Conservation (phyloP, 768 basidiomycete species). For the Lactarius trivialis region DNA sequence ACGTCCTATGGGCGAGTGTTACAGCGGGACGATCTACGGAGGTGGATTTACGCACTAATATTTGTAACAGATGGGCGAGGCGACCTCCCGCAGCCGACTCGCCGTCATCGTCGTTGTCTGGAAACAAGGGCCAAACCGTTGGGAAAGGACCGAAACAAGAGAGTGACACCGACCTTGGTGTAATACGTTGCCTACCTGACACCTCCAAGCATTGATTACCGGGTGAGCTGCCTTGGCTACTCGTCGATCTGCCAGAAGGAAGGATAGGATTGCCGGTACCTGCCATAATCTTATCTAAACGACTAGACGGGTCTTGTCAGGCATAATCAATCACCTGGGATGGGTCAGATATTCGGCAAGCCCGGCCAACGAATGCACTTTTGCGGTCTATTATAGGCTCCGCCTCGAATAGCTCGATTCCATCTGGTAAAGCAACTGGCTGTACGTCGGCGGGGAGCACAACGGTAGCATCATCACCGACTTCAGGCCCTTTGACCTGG, state of each 20-base stretch:
- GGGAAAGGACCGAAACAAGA: not conserved
- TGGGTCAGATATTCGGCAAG: conserved; percentile 72
- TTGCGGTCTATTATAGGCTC: conserved; percentile 84
- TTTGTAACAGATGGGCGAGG: conserved; percentile 70
- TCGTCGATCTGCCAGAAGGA: conserved; percentile 31
- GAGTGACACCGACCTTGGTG: conserved; percentile 27
- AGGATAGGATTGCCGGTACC: conserved; percentile 27
- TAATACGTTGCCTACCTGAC: conserved; percentile 26
- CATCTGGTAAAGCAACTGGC: conserved; percentile 42
- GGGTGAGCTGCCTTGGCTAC: conserved; percentile 32
- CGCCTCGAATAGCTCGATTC: conserved; percentile 59
- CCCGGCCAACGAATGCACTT: conserved; percentile 80
- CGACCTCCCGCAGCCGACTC: conserved; percentile 91
- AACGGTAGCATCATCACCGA: not conserved
- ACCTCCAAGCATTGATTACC: conserved; percentile 33
- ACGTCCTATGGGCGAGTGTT: conserved; percentile 48
- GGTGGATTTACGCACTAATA: conserved; percentile 13
- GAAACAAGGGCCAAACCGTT: not conserved
- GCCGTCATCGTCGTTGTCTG: conserved; percentile 93
- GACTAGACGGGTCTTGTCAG: not conserved
- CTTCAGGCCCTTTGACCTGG: not conserved
- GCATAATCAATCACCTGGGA: conserved; percentile 46
- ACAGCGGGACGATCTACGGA: not conserved
- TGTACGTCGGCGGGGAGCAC: not conserved
- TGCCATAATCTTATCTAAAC: not conserved